Base-by-base conservation (phyloP, 768 basidiomycete species). In the Russula earlei region DNA sequence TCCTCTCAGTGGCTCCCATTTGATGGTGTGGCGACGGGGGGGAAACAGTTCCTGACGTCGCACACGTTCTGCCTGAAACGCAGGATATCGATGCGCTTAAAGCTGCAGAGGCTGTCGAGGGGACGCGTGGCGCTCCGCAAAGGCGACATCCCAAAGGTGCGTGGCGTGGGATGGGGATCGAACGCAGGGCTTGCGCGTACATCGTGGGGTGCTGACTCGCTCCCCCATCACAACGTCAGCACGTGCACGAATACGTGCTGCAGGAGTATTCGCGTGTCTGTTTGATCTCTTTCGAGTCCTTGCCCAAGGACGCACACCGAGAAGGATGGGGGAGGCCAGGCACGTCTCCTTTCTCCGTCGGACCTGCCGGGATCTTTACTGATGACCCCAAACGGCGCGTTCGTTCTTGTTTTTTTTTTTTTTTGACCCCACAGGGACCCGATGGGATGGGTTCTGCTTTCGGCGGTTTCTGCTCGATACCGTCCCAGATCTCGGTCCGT, bases 181-280 rank as follows among this genome's bases (percentile, higher is more conserved):
- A n/a, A n/a, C n/a, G n/a, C n/a, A n/a, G n/a, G n/a, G n/a, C n/a
- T n/a, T n/a, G n/a, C n/a, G n/a, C n/a, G n/a, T n/a, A n/a, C n/a
- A n/a, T n/a, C n/a, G n/a, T n/a, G n/a, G n/a, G n/a, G n/a, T n/a
- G n/a, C n/a, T n/a, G n/a, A n/a, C n/a, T n/a, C n/a, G n/a, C n/a
- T n/a, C n/a, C n/a, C n/a, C n/a, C n/a, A n/a, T n/a, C n/a, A n/a
- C n/a, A n/a, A n/a, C n/a, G n/a, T n/a, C 59, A 90, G 87, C 67
- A 74, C 6, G 84, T 89, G 19, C 78, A 81, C 62, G 74, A 77
- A 53, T 85, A 84, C 61, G 78, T 90, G 55, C 73, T 77, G 49
- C 83, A 84, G 65, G 88, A 91, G 65, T 88, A 83, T 67, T 75
- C 81, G n/a, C 83, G 88, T 24, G 72, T 81, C 19, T 87, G 85